Base-by-base conservation (phyloP, 2,329 filamentous ascomycete genomes). In the Fusarium palustre region DNA sequence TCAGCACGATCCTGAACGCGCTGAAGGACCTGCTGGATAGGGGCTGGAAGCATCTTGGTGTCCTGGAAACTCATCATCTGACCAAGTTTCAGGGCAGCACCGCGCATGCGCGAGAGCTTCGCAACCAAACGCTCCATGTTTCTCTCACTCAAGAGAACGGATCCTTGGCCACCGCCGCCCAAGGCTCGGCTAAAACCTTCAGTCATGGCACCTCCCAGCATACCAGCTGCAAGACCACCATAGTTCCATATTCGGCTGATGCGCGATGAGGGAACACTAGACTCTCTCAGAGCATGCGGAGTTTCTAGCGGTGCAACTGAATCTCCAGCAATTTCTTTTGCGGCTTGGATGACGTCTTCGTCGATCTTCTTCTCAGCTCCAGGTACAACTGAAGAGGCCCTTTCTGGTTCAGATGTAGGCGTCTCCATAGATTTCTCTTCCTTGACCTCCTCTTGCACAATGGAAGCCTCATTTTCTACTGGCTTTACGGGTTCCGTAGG, bases 61-160 rank as follows among this genome's bases (percentile, higher is more conserved):
- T 99, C 96, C 83, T 99, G 96, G 76, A 99, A 96, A 78, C 94
- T 97, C 85, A 99, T 91, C 92, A 98, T 96, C 82, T 99, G 96
- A 1, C 96, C 97, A 28, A 99, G 82, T 82, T 99, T 99, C 42
- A 99, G 84, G n/a, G 96, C 96, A 8, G 96, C 97, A 38, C 96
- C 96, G 75, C 96, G 89, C 96, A 99, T 99, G 24, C 92, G 91
- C 5, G 95, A 98, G 4, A 99, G 86, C 79, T 97, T 97, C 7
- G 93, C 86, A 3, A 99, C 96, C 11, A 99, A 86, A 48, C 97
- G 88, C 77, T 98, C 94, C 87, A 98, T 94, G 76, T 99, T 99
- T 12, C 85, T 90, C 8, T 93, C 87, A 78, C 92, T 98, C 59
- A 99, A 87, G 82, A 99, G 89, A 11, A 97, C 84, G 2, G 94